Evolutionary conservation across 176 grass and related monocot genomes (phyloP).

Genomic region (Areca catechu): DNA sequence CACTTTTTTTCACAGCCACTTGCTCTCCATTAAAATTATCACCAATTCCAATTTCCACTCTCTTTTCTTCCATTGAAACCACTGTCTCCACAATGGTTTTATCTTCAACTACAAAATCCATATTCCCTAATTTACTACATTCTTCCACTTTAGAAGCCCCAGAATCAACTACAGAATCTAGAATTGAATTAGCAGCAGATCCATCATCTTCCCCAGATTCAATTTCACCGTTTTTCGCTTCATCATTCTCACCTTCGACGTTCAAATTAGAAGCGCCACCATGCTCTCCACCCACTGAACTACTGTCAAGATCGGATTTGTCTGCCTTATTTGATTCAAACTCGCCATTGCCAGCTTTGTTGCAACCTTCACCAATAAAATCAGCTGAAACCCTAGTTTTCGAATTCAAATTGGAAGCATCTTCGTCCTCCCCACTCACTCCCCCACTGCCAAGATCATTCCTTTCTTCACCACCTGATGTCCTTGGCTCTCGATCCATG

Average conservation of each 20-base stretch:
- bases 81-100: background rate
- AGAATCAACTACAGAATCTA: conserved; percentile 6
- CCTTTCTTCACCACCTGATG: conserved; percentile 13
- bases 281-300: conserved; percentile 4
- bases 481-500: conserved; percentile 40
- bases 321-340: conserved; percentile 12
- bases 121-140: background rate
- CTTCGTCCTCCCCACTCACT: no score
- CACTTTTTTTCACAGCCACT: conserved; percentile 12
- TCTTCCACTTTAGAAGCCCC: background rate
- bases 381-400: background rate
- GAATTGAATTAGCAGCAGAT: conserved; percentile 3
- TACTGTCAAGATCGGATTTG: background rate
- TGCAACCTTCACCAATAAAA: background rate
- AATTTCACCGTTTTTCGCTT: background rate
- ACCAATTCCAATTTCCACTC: conserved; percentile 9
- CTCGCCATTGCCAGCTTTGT: conserved; percentile 8
- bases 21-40: conserved; percentile 29
- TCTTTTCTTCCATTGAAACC: conserved; percentile 8
- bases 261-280: conserved; percentile 3
- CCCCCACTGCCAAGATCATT: background rate
- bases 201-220: background rate
- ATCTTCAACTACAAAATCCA: conserved; percentile 1
- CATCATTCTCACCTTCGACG: background rate
- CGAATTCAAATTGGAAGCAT: background rate